A percentile compares a stretch with the other conserved stretches of the same genome.
Conservation (phyloP, 1,139 yeast genomes). For the Suzukiozyma palmioleophila region DNA sequence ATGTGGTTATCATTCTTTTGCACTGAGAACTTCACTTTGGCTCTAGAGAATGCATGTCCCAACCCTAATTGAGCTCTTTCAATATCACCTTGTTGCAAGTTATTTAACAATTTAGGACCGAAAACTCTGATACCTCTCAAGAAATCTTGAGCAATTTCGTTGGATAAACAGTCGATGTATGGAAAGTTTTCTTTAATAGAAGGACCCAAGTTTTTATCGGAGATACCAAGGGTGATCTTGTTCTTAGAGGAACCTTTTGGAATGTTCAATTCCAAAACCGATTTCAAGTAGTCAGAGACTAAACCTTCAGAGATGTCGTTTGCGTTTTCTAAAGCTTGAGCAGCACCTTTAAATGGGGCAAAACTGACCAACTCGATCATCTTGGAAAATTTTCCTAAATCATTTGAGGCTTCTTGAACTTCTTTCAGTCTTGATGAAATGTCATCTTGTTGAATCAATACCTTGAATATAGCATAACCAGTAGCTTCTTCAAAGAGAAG, state of each 20-base stretch:
- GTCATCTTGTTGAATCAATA: slow-evolving; percentile 89
- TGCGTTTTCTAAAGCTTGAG: slow-evolving; percentile 97
- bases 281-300: slow-evolving; percentile 87
- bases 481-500: slow-evolving; percentile 98
- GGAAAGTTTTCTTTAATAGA: slow-evolving; percentile 90
- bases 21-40: slow-evolving; percentile 96
- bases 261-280: slow-evolving; percentile 82
- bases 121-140: slow-evolving; percentile 92
- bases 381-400: slow-evolving; percentile 85
- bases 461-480: slow-evolving; percentile 96
- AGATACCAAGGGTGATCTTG: slow-evolving; percentile 72
- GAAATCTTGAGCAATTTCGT: slow-evolving; percentile 90
- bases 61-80: slow-evolving; percentile 98
- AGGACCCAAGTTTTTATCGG: slow-evolving; percentile 95
- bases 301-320: slow-evolving; percentile 97
- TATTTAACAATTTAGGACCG: slow-evolving; percentile 85
- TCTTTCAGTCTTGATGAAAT: slow-evolving; percentile 88
- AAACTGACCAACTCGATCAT: slow-evolving; percentile 90
- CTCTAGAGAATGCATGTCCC: slow-evolving; percentile 98
- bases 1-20: slow-evolving; percentile 98
- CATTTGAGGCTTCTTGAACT: slow-evolving; percentile 89
- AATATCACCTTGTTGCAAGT: slow-evolving; percentile 89
- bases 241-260: slow-evolving; percentile 80
- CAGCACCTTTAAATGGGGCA: slow-evolving; percentile 99
- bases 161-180: slow-evolving; percentile 82